Evolutionary conservation across 345 rosid species (phyloP).

Genomic region (Brassica nigra): DNA sequence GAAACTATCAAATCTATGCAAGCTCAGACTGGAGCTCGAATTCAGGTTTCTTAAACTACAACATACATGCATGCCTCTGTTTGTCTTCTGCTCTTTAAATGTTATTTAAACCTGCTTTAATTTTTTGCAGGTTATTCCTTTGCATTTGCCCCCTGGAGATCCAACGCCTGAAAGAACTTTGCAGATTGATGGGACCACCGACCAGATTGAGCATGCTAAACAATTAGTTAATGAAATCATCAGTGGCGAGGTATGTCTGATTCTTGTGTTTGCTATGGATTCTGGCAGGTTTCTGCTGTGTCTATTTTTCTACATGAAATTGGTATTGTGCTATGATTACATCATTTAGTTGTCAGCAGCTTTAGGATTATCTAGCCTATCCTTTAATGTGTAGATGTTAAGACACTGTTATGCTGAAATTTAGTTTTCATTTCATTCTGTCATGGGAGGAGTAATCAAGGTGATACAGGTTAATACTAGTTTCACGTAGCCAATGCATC

Average conservation of each 20-base stretch:
- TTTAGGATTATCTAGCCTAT: slow-evolving; percentile 15
- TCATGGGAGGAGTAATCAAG: background rate
- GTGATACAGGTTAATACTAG: slow-evolving; percentile 8
- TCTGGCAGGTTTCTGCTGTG: slow-evolving; percentile 36
- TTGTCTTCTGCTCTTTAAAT: background rate
- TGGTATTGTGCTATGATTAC: slow-evolving; percentile 22
- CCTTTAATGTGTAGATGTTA: background rate
- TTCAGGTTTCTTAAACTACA: slow-evolving; percentile 64
- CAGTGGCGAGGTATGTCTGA: slow-evolving; percentile 86
- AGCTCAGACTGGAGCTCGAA: slow-evolving; percentile 86
- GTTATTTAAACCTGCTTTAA: background rate
- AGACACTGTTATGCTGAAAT: background rate
- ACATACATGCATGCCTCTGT: background rate
- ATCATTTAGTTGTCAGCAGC: background rate
- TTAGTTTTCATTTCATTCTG: background rate
- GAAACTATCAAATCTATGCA: slow-evolving; percentile 98
- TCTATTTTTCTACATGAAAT: slow-evolving; percentile 15
- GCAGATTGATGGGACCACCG: slow-evolving; percentile 89
- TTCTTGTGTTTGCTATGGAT: slow-evolving; percentile 37
- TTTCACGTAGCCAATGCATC: background rate
- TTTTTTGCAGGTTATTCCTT: slow-evolving; percentile 74
- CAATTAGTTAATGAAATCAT: slow-evolving; percentile 88
- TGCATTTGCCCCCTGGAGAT: slow-evolving; percentile 98
- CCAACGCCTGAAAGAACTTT: slow-evolving; percentile 70
- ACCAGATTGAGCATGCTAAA: slow-evolving; percentile 89